Base-by-base conservation (phyloP, 805 yeast genomes). In the Komagataella phaffii region DNA sequence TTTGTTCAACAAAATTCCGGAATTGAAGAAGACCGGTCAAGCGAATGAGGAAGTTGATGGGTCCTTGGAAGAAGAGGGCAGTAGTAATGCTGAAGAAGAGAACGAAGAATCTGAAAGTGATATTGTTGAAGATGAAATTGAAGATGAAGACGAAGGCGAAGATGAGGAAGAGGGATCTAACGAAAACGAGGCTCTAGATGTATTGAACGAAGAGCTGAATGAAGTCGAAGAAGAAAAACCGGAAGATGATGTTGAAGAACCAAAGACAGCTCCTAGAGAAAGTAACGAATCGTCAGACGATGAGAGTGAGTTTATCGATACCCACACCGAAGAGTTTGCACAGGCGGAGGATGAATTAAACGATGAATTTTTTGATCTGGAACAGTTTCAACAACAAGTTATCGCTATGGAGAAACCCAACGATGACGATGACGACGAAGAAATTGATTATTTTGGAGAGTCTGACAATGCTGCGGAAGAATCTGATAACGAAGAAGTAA, bases 291-390 rank as follows among this genome's bases (percentile, higher is more conserved):
- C 54, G 23, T 43, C 49, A 3, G 57, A 53, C 19, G 53, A 54
- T 36, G 67, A 60, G 49, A 55, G 52, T 51, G 56, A 53, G 53
- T 5, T 30, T 8, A 8, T 30, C 40, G 40, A 30, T 14, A 30
- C 40, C 6, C 40, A 8, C 40, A 30, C 40, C 52, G 14, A 51
- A 53, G 49, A 45, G 58, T 65, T 64, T 53, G 59, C 59, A 18
- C 71, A 73, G 45, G 87, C 81, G 59, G 74, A 68, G 2, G 77
- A 74, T 59, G 91, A 89, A 1, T 72, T 90, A 30, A 86, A 90
- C 61, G 95, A 88, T 59, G 87, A 81, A 6, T 83, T 89, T 58
- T 91, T 91, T 62, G 81, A 87, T 54, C 79, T 91, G 46, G 95
- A 88, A 57, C 86, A 85, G 51, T 91, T 86, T 70, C 87, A 85